Evolutionary conservation across 768 basidiomycete genomes (phyloP).

Genomic region (Royoungia palumana): DNA sequence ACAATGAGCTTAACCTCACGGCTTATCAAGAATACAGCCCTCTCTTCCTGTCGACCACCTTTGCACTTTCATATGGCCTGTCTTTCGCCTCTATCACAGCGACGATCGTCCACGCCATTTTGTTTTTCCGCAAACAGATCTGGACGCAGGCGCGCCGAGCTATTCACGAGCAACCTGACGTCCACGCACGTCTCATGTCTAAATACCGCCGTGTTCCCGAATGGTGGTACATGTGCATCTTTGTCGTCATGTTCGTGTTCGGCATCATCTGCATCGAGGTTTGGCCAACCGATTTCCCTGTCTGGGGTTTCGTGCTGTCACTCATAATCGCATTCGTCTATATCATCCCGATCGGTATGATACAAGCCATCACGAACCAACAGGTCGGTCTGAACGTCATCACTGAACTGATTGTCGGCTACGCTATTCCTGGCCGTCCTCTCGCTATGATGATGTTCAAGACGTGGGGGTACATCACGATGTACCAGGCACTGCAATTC

Average conservation of each 20-base stretch:
- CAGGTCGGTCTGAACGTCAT: conserved; percentile 69
- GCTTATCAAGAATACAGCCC: conserved; percentile 39
- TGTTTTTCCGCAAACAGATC: conserved; percentile 59
- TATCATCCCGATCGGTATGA: conserved; percentile 72
- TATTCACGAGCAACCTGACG: conserved; percentile 54
- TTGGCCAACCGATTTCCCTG: conserved; percentile 52
- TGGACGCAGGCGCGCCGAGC: conserved; percentile 48
- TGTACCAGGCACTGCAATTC: conserved; percentile 65
- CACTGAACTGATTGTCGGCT: conserved; percentile 69
- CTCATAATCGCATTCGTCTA: conserved; percentile 54
- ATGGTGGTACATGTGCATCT: conserved; percentile 51
- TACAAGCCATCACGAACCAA: conserved; percentile 79
- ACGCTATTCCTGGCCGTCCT: conserved; percentile 55
- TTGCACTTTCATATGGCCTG: conserved; percentile 50
- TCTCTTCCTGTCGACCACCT: conserved; percentile 45
- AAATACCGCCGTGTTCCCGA: conserved; percentile 57
- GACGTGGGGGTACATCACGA: conserved; percentile 65
- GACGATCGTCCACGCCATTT: conserved; percentile 39
- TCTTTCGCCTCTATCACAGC: conserved; percentile 44
- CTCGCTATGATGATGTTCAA: conserved; percentile 81
- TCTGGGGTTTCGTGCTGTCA: conserved; percentile 44
- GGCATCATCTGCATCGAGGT: conserved; percentile 57
- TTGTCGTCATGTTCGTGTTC: conserved; percentile 55
- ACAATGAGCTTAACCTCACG: conserved; percentile 31
- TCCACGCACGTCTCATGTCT: conserved; percentile 59